These are phyloP conservation scores for Suhomyces sp. DNA, from an alignment of 805 yeast genomes.

Conservation along the genomic window DNA sequence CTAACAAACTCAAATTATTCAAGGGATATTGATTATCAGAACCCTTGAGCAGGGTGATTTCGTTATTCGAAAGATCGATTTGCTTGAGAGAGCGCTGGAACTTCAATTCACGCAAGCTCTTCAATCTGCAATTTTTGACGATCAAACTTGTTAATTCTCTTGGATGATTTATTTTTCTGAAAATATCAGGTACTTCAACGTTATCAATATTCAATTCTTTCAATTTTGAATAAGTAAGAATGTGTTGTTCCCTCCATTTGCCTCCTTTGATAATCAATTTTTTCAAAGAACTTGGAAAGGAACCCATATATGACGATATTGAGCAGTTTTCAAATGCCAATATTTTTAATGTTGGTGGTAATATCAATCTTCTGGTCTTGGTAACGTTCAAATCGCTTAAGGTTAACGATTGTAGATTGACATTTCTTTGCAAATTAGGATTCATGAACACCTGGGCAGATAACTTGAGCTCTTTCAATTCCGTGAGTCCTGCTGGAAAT, in stretches of 20 bases:
- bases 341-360: constrained; percentile 4
- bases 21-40: background rate
- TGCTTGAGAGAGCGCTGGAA: constrained; percentile 3
- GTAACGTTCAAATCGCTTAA: constrained; percentile 6
- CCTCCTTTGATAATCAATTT: constrained; percentile 8
- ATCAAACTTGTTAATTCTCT: constrained; percentile 1
- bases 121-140: constrained; percentile 4
- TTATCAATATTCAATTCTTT: constrained; percentile 8
- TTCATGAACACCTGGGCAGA: constrained; percentile 4
- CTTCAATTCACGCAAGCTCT: constrained; percentile 3
- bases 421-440: constrained; percentile 7
- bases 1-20: background rate
- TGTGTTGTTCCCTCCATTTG: constrained; percentile 8
- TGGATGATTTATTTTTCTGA: constrained; percentile 4
- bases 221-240: constrained; percentile 5
- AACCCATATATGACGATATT: constrained; percentile 9
- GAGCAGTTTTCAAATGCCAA: constrained; percentile 8
- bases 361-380: constrained; percentile 5
- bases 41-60: background rate
- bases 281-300: constrained; percentile 7
- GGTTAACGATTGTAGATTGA: constrained; percentile 6
- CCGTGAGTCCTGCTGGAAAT: constrained; percentile 5
- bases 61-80: constrained; percentile 5
- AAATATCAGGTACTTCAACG: constrained; percentile 6
- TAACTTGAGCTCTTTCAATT: constrained; percentile 8